Evolutionary conservation across 441 rosid genomes (phyloP).

Genomic region (Aleurites moluccanus): DNA sequence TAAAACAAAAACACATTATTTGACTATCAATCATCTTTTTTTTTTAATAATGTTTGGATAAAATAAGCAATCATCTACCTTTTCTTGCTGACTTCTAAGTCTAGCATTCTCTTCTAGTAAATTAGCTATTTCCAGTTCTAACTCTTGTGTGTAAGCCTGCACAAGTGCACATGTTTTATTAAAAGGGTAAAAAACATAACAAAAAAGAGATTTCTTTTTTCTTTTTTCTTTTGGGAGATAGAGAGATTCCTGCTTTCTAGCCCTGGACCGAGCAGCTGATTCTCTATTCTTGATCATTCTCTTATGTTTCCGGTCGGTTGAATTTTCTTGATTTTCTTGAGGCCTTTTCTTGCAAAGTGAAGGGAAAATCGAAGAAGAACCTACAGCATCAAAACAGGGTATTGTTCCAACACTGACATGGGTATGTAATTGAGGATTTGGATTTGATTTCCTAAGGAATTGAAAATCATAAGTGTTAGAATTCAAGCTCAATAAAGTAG

Average conservation of each 20-base stretch:
- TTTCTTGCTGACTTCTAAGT: constrained; percentile 51
- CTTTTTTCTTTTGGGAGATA: not conserved
- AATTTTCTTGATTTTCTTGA: constrained; percentile 31
- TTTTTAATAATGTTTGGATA: too few species aligned
- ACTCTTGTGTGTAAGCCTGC: constrained; percentile 73
- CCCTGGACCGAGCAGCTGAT: constrained; percentile 81
- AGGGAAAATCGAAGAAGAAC: constrained; percentile 26
- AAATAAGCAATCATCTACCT: constrained; percentile 28
- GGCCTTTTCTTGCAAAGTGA: constrained; percentile 46
- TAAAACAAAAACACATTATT: not conserved
- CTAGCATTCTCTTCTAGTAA: constrained; percentile 61
- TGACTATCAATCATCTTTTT: not conserved
- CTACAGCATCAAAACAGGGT: constrained; percentile 33
- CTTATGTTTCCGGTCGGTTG: constrained; percentile 46
- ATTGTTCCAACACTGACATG: constrained; percentile 20
- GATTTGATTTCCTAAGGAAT: constrained; percentile 29
- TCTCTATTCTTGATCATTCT: constrained; percentile 81
- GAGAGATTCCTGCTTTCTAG: constrained; percentile 63
- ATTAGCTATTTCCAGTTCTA: constrained; percentile 54
- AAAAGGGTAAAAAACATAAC: too few species aligned
- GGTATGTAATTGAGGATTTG: constrained; percentile 26
- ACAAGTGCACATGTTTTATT: not conserved
- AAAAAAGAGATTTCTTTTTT: not conserved
- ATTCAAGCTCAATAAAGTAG: constrained; percentile 52
- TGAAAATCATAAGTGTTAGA: constrained; percentile 46